Evolutionary conservation across 2,329 filamentous ascomycete genomes (phyloP).

Genomic region (Penicillium hordei): DNA sequence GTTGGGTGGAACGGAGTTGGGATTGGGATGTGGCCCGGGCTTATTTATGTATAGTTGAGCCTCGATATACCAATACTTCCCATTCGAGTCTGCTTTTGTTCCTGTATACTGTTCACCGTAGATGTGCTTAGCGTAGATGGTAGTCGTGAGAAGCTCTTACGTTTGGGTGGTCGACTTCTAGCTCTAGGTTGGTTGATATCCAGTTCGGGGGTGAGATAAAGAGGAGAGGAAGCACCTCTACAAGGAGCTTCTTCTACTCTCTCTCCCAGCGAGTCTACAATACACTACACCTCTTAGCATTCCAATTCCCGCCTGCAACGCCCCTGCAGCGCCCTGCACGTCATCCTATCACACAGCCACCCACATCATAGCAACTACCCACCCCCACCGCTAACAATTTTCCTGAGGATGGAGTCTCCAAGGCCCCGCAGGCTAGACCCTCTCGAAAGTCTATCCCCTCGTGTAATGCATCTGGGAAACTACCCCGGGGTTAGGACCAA

Average conservation of each 20-base stretch:
- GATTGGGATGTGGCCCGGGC: neutral
- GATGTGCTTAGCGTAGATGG: neutral
- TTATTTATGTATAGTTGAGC: slow-evolving; percentile 2
- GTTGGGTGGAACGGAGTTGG: neutral
- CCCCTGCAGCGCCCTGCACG: neutral
- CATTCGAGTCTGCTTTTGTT: neutral
- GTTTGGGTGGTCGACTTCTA: neutral
- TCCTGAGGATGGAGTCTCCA: neutral
- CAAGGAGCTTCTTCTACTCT: neutral
- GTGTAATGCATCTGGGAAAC: neutral
- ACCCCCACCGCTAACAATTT: neutral
- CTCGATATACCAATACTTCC: neutral
- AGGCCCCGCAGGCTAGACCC: neutral
- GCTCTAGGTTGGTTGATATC: neutral
- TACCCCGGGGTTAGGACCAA: neutral
- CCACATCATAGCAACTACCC: neutral
- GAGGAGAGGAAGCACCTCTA: neutral
- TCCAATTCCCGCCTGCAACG: neutral
- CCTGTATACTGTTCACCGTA: neutral
- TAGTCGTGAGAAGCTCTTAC: neutral
- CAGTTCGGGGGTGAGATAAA: neutral
- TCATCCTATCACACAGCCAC: neutral
- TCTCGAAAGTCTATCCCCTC: neutral
- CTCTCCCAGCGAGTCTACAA: neutral
- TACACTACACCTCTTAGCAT: neutral